These are phyloP conservation scores for Vicia villosa DNA, from an alignment of 306 rosid genomes.

Conservation along the genomic window DNA sequence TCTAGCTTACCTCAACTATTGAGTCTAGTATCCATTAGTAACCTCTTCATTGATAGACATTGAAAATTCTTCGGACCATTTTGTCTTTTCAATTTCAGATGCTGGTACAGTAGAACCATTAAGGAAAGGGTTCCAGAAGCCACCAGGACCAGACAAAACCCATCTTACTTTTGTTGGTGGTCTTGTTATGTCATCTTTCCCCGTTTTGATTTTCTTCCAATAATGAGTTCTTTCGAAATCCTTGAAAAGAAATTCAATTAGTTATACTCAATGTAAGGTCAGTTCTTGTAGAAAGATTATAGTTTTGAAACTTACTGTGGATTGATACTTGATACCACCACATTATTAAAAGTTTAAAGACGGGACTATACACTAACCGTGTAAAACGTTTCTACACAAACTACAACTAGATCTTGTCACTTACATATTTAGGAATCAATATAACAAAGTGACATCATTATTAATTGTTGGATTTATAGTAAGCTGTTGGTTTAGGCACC, in stretches of 20 bases:
- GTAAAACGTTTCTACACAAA: neutral
- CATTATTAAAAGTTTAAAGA: neutral
- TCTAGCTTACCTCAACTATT: slow-evolving; percentile 34
- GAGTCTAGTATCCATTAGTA: slow-evolving; percentile 11
- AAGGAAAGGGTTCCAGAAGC: slow-evolving; percentile 55
- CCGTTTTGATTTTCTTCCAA: slow-evolving; percentile 29
- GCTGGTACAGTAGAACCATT: slow-evolving; percentile 47
- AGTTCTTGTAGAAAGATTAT: slow-evolving; percentile 15
- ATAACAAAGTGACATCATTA: neutral
- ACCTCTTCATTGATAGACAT: slow-evolving; percentile 36
- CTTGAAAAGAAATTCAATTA: slow-evolving; percentile 33
- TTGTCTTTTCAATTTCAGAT: slow-evolving; percentile 48
- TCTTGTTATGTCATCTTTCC: slow-evolving; percentile 27
- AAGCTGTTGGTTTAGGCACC: slow-evolving; percentile 29
- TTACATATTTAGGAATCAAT: neutral
- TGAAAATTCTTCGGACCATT: slow-evolving; percentile 62
- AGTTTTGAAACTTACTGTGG: slow-evolving; percentile 45
- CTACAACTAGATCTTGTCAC: neutral
- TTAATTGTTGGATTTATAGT: slow-evolving; percentile 17
- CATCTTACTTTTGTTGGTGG: slow-evolving; percentile 59
- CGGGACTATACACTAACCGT: neutral
- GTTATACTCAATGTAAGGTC: slow-evolving; percentile 16
- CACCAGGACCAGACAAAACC: slow-evolving; percentile 62
- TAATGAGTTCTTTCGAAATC: slow-evolving; percentile 31
- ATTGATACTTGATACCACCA: slow-evolving; percentile 15